Evolutionary conservation across 208 protist species (phyloP).

Genomic region (Leishmania braziliensis): DNA sequence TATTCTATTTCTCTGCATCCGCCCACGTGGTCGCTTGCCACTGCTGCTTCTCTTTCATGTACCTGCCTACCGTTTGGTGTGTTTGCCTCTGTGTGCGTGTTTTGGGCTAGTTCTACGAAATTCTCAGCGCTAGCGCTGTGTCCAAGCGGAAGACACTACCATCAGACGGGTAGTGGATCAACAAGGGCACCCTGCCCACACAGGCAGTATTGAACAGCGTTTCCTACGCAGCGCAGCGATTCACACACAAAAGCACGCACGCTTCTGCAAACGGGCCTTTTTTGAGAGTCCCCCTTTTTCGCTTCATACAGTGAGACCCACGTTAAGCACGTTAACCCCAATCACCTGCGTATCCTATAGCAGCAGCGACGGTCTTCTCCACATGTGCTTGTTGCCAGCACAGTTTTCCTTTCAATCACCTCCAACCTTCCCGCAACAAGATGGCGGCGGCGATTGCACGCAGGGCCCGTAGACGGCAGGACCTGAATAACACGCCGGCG

Average conservation of each 20-base stretch:
- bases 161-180: slow-evolving; percentile 2
- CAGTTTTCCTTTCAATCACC: background rate
- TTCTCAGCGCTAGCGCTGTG: background rate
- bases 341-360: background rate
- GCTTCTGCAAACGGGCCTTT: background rate
- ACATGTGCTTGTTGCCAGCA: background rate
- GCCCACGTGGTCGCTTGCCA: background rate
- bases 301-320: background rate
- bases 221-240: background rate
- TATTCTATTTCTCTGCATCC: background rate
- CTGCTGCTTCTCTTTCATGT: background rate
- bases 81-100: background rate
- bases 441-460: slow-evolving; percentile 18
- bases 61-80: background rate
- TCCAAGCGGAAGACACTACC: background rate
- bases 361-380: background rate
- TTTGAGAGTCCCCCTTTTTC: background rate
- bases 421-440: background rate
- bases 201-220: background rate
- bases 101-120: background rate
- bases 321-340: background rate
- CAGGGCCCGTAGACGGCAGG: slow-evolving; percentile 63
- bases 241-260: background rate
- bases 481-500: slow-evolving; percentile 52
- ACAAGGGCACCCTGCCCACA: background rate